Evolutionary conservation across 305 asterid species (phyloP).

Genomic region (Ajuga reptans): DNA sequence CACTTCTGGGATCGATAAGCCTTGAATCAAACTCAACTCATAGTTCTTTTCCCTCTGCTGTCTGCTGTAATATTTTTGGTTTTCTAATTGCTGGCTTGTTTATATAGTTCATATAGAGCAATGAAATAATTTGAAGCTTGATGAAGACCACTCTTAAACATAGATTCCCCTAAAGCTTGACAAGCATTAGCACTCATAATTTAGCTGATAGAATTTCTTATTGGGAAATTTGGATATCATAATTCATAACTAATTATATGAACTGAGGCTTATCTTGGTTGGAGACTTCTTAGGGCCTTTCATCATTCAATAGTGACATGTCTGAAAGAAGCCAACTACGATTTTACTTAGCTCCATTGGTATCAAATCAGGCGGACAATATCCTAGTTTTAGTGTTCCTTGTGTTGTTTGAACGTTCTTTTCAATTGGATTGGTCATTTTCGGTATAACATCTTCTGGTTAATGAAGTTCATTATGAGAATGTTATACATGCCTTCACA

Average conservation of each 20-base stretch:
- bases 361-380: not conserved
- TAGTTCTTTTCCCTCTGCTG: not conserved
- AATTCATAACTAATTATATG: not conserved
- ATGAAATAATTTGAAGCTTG: not conserved
- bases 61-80: not conserved
- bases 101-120: no score
- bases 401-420: not conserved
- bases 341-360: not conserved
- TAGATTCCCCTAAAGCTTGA: not conserved
- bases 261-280: no score
- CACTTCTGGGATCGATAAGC: not conserved
- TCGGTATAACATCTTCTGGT: not conserved
- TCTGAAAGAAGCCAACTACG: not conserved
- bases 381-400: not conserved
- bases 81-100: not conserved
- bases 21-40: not conserved
- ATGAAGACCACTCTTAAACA: not conserved
- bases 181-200: not conserved
- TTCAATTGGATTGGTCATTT: not conserved
- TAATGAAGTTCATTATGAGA: not conserved
- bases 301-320: no score
- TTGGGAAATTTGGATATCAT: not conserved
- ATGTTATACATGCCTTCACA: conserved; percentile 1
- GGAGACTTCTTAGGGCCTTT: no score
- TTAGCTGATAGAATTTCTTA: not conserved